Evolutionary conservation across 2,329 filamentous ascomycete species (phyloP).

Genomic region (Fusarium mangiferae): DNA sequence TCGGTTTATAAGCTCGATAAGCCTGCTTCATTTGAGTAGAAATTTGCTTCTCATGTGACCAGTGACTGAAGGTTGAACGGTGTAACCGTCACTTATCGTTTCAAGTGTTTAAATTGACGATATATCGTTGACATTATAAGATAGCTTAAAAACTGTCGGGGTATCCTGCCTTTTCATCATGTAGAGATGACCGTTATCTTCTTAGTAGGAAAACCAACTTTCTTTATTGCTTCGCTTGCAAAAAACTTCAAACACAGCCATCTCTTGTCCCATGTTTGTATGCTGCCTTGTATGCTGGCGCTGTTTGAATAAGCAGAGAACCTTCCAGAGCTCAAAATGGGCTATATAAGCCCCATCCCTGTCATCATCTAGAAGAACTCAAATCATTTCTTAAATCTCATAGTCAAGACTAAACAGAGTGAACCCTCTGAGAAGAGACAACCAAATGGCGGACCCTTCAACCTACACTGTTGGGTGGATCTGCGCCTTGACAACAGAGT

Average conservation of each 20-base stretch:
- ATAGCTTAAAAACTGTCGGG: background rate
- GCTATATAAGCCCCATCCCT: rapidly evolving
- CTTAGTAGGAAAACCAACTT: rapidly evolving
- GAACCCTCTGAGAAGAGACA: background rate
- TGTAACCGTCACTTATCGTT: rapidly evolving
- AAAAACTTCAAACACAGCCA: background rate
- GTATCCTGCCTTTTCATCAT: background rate
- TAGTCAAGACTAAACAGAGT: rapidly evolving
- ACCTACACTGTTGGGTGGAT: background rate
- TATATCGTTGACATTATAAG: background rate
- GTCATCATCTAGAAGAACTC: rapidly evolving
- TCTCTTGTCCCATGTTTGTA: background rate
- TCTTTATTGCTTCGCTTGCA: background rate
- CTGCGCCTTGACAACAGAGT: background rate
- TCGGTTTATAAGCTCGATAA: background rate
- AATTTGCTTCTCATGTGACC: background rate
- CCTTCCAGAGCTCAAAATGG: background rate
- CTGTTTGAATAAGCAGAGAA: too few species aligned
- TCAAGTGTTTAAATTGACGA: rapidly evolving
- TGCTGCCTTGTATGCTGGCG: background rate
- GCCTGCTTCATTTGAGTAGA: background rate
- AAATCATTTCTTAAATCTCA: background rate
- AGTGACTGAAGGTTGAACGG: rapidly evolving
- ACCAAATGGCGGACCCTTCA: background rate
- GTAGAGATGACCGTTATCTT: background rate